Evolutionary conservation across 495 filamentous ascomycete species (phyloP), one percentile per base, ranked within the genome.

Genomic region (Talaromyces stipitatus): DNA sequence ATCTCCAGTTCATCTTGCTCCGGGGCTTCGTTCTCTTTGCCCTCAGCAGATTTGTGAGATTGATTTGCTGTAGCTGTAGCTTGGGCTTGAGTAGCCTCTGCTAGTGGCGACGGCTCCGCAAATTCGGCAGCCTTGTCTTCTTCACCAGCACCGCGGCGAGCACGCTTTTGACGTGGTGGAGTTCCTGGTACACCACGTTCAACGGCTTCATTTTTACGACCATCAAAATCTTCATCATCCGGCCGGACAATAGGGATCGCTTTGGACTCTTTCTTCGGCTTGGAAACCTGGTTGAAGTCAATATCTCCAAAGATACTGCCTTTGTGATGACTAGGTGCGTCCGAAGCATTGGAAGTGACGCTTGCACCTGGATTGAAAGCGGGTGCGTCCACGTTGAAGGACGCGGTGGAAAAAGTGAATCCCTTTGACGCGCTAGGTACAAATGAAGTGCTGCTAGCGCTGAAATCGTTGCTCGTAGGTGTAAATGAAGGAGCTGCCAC

Each of bases 331-430:
- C 62, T 54, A 9, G 68, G 62, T 28, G 61, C 63, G 14, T 67
- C 65, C 7, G 67, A 55, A 28, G 54, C 62, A 29, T 58, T 63
- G 26, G 59, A 62, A 43, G 61, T 63, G 14, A 67, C 45, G 41
- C 66, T 71, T n/a, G 47, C 64, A 29, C 67, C 60, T 1, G 91
- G 90, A 32, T 84, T 88, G 69, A 96, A 96, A 5, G 79, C 77
- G 33, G 91, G 89, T 8, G 88, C 91, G 67, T 87, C 85, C 0
- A 90, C 87, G 55, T 90, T 88, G 75, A 96, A 90, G 2, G 83
- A 81, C 32, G 86, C 77, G 6, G 85, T 72, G 12, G 85, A 87
- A 70, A 91, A 92, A 68, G 79, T 87, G 74, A 95, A 92, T 50
- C 86, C 81, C 62, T 80, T 80, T 27, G 68, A 69, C 12, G 61